Percentiles rank a stretch among this genome's conserved stretches.
Conservation (phyloP, 768 basidiomycete genomes). For the Mycena chlorophos region DNA sequence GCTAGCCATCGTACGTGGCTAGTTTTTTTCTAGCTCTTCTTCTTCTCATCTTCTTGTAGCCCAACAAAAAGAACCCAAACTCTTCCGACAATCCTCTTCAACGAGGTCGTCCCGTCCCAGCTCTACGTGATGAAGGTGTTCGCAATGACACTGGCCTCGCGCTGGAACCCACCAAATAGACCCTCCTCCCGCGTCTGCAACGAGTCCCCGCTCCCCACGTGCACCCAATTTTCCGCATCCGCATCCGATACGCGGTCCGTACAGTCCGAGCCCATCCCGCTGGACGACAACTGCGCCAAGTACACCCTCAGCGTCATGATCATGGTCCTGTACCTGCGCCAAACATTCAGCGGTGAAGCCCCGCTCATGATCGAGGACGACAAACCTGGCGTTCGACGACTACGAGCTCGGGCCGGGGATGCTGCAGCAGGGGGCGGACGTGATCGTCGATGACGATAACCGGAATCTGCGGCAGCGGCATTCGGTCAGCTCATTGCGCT, state of each 20-base stretch:
- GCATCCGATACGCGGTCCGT: conserved; percentile 45
- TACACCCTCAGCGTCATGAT: conserved; percentile 81
- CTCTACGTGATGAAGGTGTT: conserved; percentile 83
- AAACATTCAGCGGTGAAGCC: conserved; percentile 58
- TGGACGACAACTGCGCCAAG: conserved; percentile 80
- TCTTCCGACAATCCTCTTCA: conserved; percentile 48
- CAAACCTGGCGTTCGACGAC: conserved; percentile 70
- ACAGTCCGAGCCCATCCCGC: conserved; percentile 61
- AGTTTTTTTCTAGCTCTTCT: conserved; percentile 8
- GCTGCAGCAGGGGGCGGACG: not conserved
- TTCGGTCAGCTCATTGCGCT: conserved; percentile 3
- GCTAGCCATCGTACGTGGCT: conserved; percentile 61
- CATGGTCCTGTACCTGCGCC: conserved; percentile 80
- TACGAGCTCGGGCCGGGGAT: conserved; percentile 42
- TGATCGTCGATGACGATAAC: not conserved
- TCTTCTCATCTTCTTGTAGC: conserved; percentile 17
- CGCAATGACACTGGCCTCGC: conserved; percentile 72
- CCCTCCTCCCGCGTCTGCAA: conserved; percentile 46
- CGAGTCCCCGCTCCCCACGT: conserved; percentile 40
- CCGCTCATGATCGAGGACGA: conserved; percentile 59
- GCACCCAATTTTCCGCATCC: conserved; percentile 41
- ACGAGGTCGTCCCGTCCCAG: conserved; percentile 83
- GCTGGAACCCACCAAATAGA: conserved; percentile 57
- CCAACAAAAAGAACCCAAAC: conserved; percentile 44
- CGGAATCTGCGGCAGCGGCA: not conserved